Base-by-base conservation (phyloP, 345 rosid genomes). In the Dipteronia dyeriana region DNA sequence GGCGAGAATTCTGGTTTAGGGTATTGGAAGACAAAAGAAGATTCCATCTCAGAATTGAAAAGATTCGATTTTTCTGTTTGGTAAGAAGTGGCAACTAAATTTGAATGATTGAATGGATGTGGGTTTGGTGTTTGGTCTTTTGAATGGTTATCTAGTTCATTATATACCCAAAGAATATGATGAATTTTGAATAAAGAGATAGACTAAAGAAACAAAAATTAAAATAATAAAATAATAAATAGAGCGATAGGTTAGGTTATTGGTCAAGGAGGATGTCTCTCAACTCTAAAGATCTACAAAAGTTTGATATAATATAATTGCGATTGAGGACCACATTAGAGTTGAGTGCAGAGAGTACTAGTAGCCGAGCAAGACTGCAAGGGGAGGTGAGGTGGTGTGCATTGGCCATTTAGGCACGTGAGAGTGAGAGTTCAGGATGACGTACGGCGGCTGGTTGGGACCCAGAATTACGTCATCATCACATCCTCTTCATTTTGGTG, bases 371-470 rank as follows among this genome's bases (percentile, higher is more conserved):
- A 34, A 34, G 38, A 34, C n/a, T n/a, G n/a, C n/a, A n/a, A n/a
- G n/a, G n/a, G 38, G 38, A 34, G 5, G 6, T 34, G 38, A 34
- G 62, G 11, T 25, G 60, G 61, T 26, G 29, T 20, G 39, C 20
- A 43, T 56, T 34, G 4, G 38, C 38, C 38, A 41, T 68, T 68
- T 8, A 47, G 57, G 59, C 86, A 86, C 85, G 83, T 79, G 85
- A 57, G 73, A 14, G 54, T 7, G 45, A 59, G 12, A 7, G 11
- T 59, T 59, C 75, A 75, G 56, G 9, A 70, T 83, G 86, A 86
- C 86, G 88, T 59, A 81, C 76, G 86, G 85, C 85, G 79, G 85
- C 86, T 66, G 51, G 59, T 11, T 71, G 47, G 75, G 80, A n/a
- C 83, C 84, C 68, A 74, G 4, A 29, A 26, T 45, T 47, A 16